Evolutionary conservation across 1,139 yeast species (phyloP).

Genomic region (Blastobotrys ciferrii): DNA sequence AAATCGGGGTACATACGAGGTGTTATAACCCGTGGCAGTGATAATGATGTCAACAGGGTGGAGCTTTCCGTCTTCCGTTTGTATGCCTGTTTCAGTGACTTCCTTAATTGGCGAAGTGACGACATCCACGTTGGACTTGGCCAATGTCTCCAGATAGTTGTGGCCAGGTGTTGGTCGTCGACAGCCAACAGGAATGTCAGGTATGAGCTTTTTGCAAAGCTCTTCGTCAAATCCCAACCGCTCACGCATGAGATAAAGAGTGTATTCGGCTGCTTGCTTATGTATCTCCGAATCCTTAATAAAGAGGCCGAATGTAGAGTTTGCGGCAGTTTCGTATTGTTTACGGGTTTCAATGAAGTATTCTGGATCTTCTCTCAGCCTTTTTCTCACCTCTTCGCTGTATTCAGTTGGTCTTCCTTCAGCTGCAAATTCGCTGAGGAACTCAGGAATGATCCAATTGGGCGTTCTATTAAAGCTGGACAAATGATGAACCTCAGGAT

Average conservation of each 20-base stretch:
- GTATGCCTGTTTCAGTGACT: constrained; percentile 17
- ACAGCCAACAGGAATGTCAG: constrained; percentile 23
- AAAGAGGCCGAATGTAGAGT: constrained; percentile 13
- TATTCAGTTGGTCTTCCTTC: constrained; percentile 15
- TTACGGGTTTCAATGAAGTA: constrained; percentile 24
- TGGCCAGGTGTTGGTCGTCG: constrained; percentile 26
- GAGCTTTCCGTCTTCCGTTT: constrained; percentile 21
- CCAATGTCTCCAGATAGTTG: constrained; percentile 30
- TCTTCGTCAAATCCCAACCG: constrained; percentile 18
- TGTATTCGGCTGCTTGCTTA: constrained; percentile 9
- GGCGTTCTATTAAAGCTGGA: constrained; percentile 19
- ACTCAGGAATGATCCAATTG: constrained; percentile 13
- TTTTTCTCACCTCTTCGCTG: constrained; percentile 18
- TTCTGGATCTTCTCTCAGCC: constrained; percentile 21
- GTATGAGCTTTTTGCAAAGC: constrained; percentile 19
- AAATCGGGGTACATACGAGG: constrained; percentile 20
- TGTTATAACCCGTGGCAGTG: constrained; percentile 25
- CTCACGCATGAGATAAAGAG: constrained; percentile 14
- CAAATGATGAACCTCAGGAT: constrained; percentile 21
- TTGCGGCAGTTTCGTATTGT: constrained; percentile 21
- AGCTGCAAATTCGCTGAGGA: constrained; percentile 15
- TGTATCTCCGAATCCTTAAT: constrained; percentile 16
- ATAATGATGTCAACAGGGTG: constrained; percentile 24
- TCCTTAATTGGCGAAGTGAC: constrained; percentile 18
- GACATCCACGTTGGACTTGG: constrained; percentile 28